A percentile compares a stretch with the other conserved stretches of the same genome.
phyloP scores from a whole-genome alignment of 139 green algal genomes.

The Tetradesmus lagerheimii region DNA sequence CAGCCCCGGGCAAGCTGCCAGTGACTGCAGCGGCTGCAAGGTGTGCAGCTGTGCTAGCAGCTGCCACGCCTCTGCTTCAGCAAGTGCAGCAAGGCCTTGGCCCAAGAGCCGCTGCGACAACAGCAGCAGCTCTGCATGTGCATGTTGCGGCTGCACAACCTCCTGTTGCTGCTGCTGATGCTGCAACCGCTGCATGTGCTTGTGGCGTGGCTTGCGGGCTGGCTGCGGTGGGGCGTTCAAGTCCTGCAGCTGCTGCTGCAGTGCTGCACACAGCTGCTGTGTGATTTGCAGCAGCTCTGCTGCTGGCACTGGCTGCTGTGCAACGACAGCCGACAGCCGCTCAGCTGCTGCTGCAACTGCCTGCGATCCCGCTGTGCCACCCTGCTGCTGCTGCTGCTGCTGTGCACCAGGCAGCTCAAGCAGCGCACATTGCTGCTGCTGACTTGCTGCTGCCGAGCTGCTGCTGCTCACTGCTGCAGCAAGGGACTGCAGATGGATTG shows the following conservation, averaged over 20 bases:
- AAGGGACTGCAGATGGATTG: neutral
- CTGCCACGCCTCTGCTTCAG: constrained; percentile 35
- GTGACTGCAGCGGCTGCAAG: constrained; percentile 35
- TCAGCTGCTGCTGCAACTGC: constrained; percentile 1
- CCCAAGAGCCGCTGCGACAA: constrained; percentile 33
- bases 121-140: neutral
- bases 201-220: neutral
- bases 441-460: neutral
- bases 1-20: constrained; percentile 44
- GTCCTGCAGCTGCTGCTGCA: constrained; percentile 19
- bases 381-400: neutral
- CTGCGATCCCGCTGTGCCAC: neutral
- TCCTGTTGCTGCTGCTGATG: neutral
- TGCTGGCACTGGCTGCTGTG: constrained; percentile 12
- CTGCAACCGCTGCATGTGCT: neutral
- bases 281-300: neutral
- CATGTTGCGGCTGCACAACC: neutral
- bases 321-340: neutral
- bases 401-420: neutral
- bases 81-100: constrained; percentile 35
- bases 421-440: constrained; percentile 8
- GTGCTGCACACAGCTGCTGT: constrained; percentile 13
- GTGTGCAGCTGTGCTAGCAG: constrained; percentile 17
- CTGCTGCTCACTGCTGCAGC: constrained; percentile 27
- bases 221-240: neutral